Percentiles rank a stretch among this genome's conserved stretches.
These are phyloP conservation scores for Fraxinus nigra DNA, from an alignment of 305 asterid genomes.

Conservation along the genomic window DNA sequence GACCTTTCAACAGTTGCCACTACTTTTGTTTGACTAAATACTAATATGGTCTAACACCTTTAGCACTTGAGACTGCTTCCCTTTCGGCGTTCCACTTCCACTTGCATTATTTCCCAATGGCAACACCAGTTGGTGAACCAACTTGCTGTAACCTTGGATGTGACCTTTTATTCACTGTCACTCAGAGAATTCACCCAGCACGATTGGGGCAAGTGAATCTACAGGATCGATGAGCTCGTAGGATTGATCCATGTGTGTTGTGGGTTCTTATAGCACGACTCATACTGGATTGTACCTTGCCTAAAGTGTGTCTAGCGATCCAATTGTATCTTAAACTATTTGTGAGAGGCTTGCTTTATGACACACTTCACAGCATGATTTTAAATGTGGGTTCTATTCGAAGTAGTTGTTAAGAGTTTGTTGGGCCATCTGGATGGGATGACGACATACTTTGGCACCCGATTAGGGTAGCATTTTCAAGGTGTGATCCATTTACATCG, in stretches of 20 bases:
- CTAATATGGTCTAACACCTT: conserved; percentile 19
- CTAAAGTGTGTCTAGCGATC: neutral
- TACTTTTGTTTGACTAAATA: conserved; percentile 27
- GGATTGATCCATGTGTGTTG: neutral
- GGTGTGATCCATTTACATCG: neutral
- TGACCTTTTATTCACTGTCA: conserved; percentile 2
- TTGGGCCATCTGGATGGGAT: neutral
- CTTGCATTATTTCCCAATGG: neutral
- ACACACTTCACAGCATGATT: neutral
- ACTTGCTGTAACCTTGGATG: conserved; percentile 4
- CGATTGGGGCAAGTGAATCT: neutral
- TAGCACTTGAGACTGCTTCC: conserved; percentile 9
- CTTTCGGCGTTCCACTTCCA: conserved; percentile 49
- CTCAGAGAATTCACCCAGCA: neutral
- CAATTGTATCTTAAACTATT: neutral
- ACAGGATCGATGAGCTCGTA: neutral
- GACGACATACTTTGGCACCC: neutral
- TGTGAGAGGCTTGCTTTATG: neutral
- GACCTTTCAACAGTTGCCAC: conserved; percentile 30
- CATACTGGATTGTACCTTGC: neutral
- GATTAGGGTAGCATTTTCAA: neutral
- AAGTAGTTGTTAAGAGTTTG: neutral
- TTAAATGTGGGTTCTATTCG: neutral
- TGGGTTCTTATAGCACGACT: neutral
- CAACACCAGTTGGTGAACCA: conserved; percentile 17